These are phyloP conservation scores for Keithomyces neogunnii DNA, from an alignment of 2,329 filamentous ascomycete species.

Conservation along the genomic window DNA sequence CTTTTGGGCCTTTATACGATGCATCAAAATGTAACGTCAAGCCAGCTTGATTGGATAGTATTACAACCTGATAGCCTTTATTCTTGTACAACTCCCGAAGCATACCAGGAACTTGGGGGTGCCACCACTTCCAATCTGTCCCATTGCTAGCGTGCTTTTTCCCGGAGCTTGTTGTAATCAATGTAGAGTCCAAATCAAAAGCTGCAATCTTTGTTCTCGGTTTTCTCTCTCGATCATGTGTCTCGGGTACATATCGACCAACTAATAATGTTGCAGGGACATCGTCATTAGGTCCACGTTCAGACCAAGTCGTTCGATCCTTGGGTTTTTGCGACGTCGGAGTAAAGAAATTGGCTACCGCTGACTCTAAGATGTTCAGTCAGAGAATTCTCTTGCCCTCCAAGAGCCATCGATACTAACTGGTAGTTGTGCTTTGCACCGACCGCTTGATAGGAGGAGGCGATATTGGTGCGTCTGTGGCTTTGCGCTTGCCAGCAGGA, in stretches of 20 bases:
- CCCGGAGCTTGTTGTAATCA: constrained; percentile 73
- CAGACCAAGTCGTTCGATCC: constrained; percentile 63
- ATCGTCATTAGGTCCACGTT: constrained; percentile 47
- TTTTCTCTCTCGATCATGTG: constrained; percentile 16
- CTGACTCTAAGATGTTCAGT: constrained; percentile 41
- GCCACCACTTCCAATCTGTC: constrained; percentile 93
- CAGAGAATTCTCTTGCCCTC: constrained; percentile 5
- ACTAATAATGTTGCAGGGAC: constrained; percentile 57
- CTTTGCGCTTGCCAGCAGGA: constrained; percentile 24
- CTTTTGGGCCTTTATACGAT: constrained; percentile 59
- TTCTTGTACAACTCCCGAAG: constrained; percentile 57
- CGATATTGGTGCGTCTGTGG: constrained; percentile 35
- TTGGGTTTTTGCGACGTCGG: constrained; percentile 78
- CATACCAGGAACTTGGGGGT: constrained; percentile 56
- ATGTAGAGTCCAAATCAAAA: constrained; percentile 77
- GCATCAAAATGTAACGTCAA: constrained; percentile 65
- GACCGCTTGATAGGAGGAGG: constrained; percentile 46
- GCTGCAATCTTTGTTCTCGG: constrained; percentile 55
- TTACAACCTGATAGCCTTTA: constrained; percentile 66
- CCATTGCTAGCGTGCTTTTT: constrained; percentile 65
- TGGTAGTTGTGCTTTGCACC: constrained; percentile 42
- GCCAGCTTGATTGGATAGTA: constrained; percentile 85
- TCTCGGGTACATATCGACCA: constrained; percentile 55
- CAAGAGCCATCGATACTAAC: constrained; percentile 22
- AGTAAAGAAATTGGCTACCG: constrained; percentile 80